Evolutionary conservation across 2,329 filamentous ascomycete species (phyloP), one percentile per base, ranked within the genome.

Genomic region (Verruconis gallopava): DNA sequence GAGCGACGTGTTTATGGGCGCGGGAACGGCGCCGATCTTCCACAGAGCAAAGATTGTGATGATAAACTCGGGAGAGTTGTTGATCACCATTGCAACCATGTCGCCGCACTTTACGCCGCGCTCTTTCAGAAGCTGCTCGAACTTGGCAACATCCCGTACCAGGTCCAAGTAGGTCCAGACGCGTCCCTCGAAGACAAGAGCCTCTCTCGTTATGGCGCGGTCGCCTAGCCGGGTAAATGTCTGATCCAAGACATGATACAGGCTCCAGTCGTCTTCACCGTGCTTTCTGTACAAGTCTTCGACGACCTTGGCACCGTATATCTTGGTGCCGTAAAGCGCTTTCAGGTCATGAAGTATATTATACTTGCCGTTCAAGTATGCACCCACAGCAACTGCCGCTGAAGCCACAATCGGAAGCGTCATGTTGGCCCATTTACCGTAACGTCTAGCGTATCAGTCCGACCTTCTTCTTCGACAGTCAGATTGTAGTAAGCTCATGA

Each of bases 21-120:
- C 64, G 25, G 59, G 55, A 4, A 66, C 58, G 11, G 60, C 64
- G 13, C 66, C 64, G 25, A 69, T 44, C 44, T 66, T 67, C 0
- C 63, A 60, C 15, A 69, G 51, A 1, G 66, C 66, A 38, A 65
- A 59, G 6, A 63, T 54, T 1, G 54, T 53, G n/a, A 68, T 53
- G 2, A 67, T 56, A 63, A 69, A 67, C 46, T 69, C 67, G 0
- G 64, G 65, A 1, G 65, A 68, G 45, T 70, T 70, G 9, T 58
- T 63, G 34, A 59, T 65, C 50, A 66, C 69, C 2, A 69, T 57
- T 3, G 58, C 65, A 12, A 69, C 60, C 33, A 59, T 60, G 45
- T 69, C 65, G 2, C 62, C 61, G 0, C 55, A 40, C 21, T 52
- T 50, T 11, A 69, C 50, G 6, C 55, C 60, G 38, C 59, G 55